These are phyloP conservation scores for Schrenkiella parvula DNA, from an alignment of 345 rosid species.

Conservation along the genomic window DNA sequence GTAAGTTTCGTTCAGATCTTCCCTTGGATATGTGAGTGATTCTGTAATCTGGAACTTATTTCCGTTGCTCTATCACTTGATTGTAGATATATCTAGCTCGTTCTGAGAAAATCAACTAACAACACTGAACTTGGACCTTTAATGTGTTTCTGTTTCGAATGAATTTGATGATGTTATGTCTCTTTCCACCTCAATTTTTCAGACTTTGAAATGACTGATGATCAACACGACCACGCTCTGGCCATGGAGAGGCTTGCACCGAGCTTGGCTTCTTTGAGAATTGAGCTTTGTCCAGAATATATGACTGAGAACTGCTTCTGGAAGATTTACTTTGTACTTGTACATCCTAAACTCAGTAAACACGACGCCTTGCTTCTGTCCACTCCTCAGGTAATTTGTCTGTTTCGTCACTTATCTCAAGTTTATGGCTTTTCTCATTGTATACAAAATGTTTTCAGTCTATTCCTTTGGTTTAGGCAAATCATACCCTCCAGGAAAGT, in stretches of 20 bases:
- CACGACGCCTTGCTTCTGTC: conserved; percentile 70
- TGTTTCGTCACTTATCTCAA: neutral
- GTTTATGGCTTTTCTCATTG: neutral
- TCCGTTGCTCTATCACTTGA: neutral
- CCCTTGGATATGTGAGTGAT: neutral
- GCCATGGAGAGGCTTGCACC: conserved; percentile 69
- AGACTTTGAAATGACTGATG: conserved; percentile 79
- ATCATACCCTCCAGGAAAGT: neutral
- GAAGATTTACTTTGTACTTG: conserved; percentile 91
- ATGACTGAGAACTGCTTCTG: conserved; percentile 89
- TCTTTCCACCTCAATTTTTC: conserved; percentile 7
- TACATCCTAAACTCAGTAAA: conserved; percentile 77
- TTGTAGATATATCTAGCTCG: neutral
- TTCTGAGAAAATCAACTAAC: neutral
- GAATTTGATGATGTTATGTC: neutral
- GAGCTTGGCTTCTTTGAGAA: conserved; percentile 68
- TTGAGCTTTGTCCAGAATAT: conserved; percentile 86
- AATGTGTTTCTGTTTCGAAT: no score
- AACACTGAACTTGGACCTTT: neutral
- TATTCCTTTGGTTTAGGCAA: neutral
- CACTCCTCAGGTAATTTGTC: conserved; percentile 57
- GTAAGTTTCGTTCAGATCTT: conserved; percentile 33
- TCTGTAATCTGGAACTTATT: neutral
- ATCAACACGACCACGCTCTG: conserved; percentile 72
- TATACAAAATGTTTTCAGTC: neutral